Conservation (phyloP, 257 asterid genomes). For the Forsythia suspensa region DNA sequence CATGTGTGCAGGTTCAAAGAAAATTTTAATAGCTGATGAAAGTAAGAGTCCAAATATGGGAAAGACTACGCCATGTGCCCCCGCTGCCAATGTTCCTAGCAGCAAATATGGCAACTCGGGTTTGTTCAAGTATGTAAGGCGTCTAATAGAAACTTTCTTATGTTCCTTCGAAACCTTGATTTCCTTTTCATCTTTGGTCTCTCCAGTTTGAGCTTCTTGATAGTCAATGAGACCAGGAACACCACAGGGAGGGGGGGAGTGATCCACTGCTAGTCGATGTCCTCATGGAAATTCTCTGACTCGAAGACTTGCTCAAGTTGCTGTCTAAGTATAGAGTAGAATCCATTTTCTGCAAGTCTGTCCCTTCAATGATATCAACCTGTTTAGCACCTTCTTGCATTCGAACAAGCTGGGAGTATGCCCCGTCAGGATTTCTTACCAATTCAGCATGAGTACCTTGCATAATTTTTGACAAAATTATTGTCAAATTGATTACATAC, state of each 20-base stretch:
- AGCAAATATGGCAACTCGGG: constrained; percentile 60
- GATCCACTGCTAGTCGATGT: no score
- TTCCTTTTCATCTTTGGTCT: constrained; percentile 24
- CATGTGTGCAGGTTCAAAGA: constrained; percentile 59
- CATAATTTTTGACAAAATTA: no score
- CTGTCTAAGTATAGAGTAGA: no score
- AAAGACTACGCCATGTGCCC: constrained; percentile 52
- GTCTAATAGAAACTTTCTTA: constrained; percentile 41
- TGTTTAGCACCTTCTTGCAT: no score
- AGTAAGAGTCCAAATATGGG: constrained; percentile 73
- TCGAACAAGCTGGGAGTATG: no score
- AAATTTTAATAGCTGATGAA: constrained; percentile 56
- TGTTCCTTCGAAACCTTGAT: constrained; percentile 21
- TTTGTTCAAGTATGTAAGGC: constrained; percentile 61
- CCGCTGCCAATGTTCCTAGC: constrained; percentile 58
- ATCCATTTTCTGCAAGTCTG: no score
- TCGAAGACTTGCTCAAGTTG: constrained; percentile 20
- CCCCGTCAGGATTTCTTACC: no score
- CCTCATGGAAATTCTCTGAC: constrained; percentile 9
- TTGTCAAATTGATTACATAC: no score
- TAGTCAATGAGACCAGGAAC: no score
- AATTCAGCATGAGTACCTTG: no score
- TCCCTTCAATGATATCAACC: no score
- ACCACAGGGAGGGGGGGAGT: no score
- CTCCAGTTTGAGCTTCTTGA: not conserved